phyloP scores from a whole-genome alignment of 106 monocot genomes.

The Platanthera guangdongensis region DNA sequence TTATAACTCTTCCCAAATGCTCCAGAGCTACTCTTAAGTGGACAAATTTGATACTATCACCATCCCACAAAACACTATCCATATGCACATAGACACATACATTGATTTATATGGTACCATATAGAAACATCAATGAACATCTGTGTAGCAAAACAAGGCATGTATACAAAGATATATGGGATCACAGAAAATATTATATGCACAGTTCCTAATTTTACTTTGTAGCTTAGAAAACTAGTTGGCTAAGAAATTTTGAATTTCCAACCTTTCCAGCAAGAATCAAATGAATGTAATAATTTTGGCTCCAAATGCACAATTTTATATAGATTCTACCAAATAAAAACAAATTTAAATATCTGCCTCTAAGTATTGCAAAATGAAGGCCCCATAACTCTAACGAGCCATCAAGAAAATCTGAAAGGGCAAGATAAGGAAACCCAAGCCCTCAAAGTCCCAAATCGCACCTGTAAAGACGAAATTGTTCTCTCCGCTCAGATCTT shows the following conservation, averaged over 20 bases:
- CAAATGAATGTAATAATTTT: too few species aligned
- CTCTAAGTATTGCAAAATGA: background rate
- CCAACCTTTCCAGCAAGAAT: too few species aligned
- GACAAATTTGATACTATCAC: too few species aligned
- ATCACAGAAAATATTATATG: background rate
- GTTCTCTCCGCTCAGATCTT: constrained; percentile 33
- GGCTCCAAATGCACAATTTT: too few species aligned
- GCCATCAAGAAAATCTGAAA: background rate
- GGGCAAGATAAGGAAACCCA: background rate
- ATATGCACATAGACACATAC: background rate
- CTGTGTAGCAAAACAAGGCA: background rate
- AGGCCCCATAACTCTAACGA: background rate
- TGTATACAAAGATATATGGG: background rate
- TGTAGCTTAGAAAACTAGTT: too few species aligned
- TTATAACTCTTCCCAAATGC: too few species aligned
- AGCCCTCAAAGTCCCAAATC: background rate
- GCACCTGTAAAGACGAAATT: constrained; percentile 56
- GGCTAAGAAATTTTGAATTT: too few species aligned
- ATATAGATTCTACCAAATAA: background rate
- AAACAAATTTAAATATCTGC: background rate
- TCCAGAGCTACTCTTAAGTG: too few species aligned
- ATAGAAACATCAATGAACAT: background rate
- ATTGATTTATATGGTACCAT: background rate
- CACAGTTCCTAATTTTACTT: background rate
- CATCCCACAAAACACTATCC: too few species aligned